Conservation (phyloP, 2,329 filamentous ascomycete genomes). For the Penicillium sp. region DNA sequence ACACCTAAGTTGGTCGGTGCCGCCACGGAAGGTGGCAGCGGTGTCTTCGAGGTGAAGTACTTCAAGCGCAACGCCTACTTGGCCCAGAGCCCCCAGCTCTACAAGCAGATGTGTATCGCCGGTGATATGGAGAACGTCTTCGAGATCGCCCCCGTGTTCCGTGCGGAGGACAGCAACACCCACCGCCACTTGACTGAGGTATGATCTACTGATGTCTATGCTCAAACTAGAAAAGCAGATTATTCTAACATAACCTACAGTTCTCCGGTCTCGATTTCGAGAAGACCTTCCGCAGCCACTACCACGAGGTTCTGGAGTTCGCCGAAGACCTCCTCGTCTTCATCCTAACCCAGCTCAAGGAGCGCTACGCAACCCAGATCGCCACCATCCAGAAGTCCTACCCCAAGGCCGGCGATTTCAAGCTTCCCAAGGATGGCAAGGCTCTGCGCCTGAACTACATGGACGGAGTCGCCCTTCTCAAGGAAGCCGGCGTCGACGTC, state of each 20-base stretch:
- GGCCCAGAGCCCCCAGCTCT: constrained; percentile 63
- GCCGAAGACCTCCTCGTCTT: constrained; percentile 51
- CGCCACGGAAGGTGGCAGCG: constrained; percentile 87
- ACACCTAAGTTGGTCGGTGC: constrained; percentile 86
- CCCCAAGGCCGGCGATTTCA: constrained; percentile 52
- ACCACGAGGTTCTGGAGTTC: constrained; percentile 52
- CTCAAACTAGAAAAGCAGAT: background rate
- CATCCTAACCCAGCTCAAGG: constrained; percentile 48
- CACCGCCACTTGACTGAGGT: constrained; percentile 64
- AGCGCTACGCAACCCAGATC: constrained; percentile 46
- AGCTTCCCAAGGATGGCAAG: constrained; percentile 49
- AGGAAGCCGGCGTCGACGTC: constrained; percentile 51
- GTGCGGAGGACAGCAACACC: constrained; percentile 67
- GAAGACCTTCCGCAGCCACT: constrained; percentile 50
- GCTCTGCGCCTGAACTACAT: constrained; percentile 51
- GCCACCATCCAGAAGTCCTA: constrained; percentile 49
- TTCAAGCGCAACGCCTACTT: constrained; percentile 77
- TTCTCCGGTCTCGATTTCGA: constrained; percentile 54
- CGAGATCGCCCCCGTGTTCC: constrained; percentile 65
- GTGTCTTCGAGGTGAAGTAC: constrained; percentile 87
- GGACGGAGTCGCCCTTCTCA: constrained; percentile 48
- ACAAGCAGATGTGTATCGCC: constrained; percentile 68
- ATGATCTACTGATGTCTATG: constrained; percentile 12
- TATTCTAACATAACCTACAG: constrained; percentile 30
- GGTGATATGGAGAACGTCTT: constrained; percentile 63